Conservation (phyloP, 2,329 filamentous ascomycete species). For the Trichothecium roseum region DNA sequence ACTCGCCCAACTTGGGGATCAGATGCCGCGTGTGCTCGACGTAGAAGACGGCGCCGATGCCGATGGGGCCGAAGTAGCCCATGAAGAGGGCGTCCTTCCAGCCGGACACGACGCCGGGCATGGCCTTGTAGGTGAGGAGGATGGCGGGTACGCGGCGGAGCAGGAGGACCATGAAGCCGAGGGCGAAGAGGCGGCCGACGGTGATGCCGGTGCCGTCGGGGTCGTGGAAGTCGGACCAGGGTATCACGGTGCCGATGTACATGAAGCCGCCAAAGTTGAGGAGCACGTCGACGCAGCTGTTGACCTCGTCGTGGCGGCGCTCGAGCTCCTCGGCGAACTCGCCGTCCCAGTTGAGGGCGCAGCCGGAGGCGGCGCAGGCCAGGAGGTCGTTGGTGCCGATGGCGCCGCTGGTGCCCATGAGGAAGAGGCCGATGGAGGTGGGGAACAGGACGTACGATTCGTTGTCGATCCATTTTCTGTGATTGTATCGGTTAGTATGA, state of each 20-base stretch:
- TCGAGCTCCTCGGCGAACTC: constrained; percentile 44
- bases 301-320: constrained; percentile 49
- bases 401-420: constrained; percentile 45
- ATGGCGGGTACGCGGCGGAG: constrained; percentile 50
- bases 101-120: constrained; percentile 38
- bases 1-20: constrained; percentile 22
- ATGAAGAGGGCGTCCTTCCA: constrained; percentile 51
- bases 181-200: constrained; percentile 33
- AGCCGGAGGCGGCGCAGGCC: constrained; percentile 50
- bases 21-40: constrained; percentile 32
- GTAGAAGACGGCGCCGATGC: constrained; percentile 68
- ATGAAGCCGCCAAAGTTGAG: constrained; percentile 53
- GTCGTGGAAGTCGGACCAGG: constrained; percentile 43
- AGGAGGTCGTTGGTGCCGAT: constrained; percentile 50
- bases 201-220: constrained; percentile 44
- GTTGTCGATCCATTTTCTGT: constrained; percentile 37
- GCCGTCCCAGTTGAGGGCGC: constrained; percentile 52
- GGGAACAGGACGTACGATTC: constrained; percentile 44
- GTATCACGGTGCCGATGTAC: constrained; percentile 45
- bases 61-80: constrained; percentile 59
- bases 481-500: background rate
- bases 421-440: constrained; percentile 42
- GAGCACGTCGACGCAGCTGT: constrained; percentile 44
- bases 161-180: constrained; percentile 40
- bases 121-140: constrained; percentile 41